Conservation (phyloP, 768 basidiomycete genomes). For the Chalciporus piperatus region DNA sequence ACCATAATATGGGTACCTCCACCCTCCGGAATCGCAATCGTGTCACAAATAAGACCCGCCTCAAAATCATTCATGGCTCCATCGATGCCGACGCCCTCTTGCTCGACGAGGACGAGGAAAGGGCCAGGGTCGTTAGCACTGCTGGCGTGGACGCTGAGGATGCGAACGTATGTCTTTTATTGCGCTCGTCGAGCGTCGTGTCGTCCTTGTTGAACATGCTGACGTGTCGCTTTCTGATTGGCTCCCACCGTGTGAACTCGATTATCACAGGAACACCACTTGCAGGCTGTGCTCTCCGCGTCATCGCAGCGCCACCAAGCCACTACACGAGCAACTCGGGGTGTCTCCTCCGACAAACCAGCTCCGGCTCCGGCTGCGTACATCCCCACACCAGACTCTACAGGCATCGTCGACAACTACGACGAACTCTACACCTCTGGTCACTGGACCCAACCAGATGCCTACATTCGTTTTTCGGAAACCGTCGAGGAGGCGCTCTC, state of each 20-base stretch:
- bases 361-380: constrained; percentile 52
- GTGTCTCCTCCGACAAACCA: constrained; percentile 27
- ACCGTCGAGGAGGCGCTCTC: constrained; percentile 76
- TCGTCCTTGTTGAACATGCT: constrained; percentile 40
- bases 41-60: constrained; percentile 89
- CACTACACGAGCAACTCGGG: constrained; percentile 36
- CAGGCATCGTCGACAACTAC: constrained; percentile 76
- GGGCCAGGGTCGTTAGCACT: constrained; percentile 75
- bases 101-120: constrained; percentile 85
- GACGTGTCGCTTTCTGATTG: constrained; percentile 50
- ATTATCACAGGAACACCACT: constrained; percentile 55
- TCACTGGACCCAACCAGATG: constrained; percentile 72
- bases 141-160: constrained; percentile 92
- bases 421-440: constrained; percentile 67
- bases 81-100: constrained; percentile 78
- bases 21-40: constrained; percentile 85
- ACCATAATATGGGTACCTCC: constrained; percentile 71
- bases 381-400: constrained; percentile 93
- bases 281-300: constrained; percentile 56
- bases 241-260: constrained; percentile 40
- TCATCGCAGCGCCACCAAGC: constrained; percentile 48
- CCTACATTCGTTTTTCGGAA: constrained; percentile 79
- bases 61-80: constrained; percentile 78
- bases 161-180: constrained; percentile 73
- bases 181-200: constrained; percentile 34